Evolutionary conservation across 31 red algal species (phyloP).

Genomic region (Porphyra umbilicalis): DNA sequence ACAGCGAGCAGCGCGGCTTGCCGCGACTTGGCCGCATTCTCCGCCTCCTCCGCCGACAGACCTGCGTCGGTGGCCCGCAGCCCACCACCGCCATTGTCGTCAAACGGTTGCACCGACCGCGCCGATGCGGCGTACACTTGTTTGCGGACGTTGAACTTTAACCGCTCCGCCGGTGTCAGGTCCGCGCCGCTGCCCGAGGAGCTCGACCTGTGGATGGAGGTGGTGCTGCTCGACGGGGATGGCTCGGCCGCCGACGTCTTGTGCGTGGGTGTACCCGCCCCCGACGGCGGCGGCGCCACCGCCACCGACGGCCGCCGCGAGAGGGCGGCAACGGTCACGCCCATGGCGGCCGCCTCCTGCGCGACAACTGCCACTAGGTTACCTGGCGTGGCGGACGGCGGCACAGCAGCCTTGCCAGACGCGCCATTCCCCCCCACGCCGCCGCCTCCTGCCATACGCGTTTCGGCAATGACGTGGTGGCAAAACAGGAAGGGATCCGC

Average conservation of each 20-base stretch:
- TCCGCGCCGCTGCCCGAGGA: not conserved
- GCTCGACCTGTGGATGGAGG: not conserved
- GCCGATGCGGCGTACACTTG: not conserved
- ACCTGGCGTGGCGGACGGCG: not conserved
- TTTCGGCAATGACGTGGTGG: slow-evolving; percentile 45
- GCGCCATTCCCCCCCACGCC: not conserved
- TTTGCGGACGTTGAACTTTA: not conserved
- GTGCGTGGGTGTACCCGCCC: not conserved
- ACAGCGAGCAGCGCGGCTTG: slow-evolving; percentile 71
- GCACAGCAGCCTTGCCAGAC: not conserved
- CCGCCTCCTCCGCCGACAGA: slow-evolving; percentile 2
- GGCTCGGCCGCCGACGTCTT: not conserved
- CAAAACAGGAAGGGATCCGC: slow-evolving; percentile 88
- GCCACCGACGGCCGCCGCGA: not conserved
- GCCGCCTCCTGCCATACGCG: not conserved
- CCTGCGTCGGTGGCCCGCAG: not conserved
- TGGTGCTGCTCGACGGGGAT: not conserved
- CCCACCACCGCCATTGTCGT: not conserved
- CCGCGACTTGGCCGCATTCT: slow-evolving; percentile 26
- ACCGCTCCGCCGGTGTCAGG: not conserved
- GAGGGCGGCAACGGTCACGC: not conserved
- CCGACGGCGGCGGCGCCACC: not conserved
- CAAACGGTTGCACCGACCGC: not conserved
- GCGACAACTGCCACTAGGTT: not conserved
- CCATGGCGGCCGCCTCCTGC: not conserved